Base-by-base conservation (phyloP, 345 rosid species). In the Gossypium stocksii region DNA sequence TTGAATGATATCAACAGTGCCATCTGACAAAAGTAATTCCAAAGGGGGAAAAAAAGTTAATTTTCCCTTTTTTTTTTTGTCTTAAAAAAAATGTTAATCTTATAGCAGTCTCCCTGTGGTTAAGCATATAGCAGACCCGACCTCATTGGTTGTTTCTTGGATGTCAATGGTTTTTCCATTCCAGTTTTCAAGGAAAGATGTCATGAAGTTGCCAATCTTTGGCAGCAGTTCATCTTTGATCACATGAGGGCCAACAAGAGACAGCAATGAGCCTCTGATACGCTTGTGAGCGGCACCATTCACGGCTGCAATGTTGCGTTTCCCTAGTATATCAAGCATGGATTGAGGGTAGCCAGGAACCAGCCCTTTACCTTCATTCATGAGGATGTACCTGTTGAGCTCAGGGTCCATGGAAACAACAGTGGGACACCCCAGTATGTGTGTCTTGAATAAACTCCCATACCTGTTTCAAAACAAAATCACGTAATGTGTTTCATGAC, bases 301-400 rank as follows among this genome's bases (percentile, higher is more conserved):
- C 78, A 94, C 93, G 5, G 94, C 94, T 20, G 94, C 93, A 60
- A 94, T 88, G 82, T 94, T 94, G 73, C 82, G 66, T 72, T 83
- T 85, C 56, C 98, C 97, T 16, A 94, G 70, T 25, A 94, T 89
- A 70, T 92, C 97, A 19, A 82, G 84, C 93, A 89, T 90, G 71
- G 98, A 90, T 77, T 88, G 85, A n/a, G 97, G 97, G 72, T 94
- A 94, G 22, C 98, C 98, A 46, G 97, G 93, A 71, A 94, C 90
- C 44, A 92, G 84, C 38, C 98, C 98, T 80, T 88, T 94, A 0
- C 81, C 83, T 76, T 93, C 98, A 66, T 89, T 91, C 91, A 88
- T 80, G 8, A 93, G 86, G 49, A 91, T 91, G 82, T 86, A 90
- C 73, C 97, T 81, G 76, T 94, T 92, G 23, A 92, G 74, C 79